Evolutionary conservation across 768 basidiomycete species (phyloP).

Genomic region (Termitomyces sp.): DNA sequence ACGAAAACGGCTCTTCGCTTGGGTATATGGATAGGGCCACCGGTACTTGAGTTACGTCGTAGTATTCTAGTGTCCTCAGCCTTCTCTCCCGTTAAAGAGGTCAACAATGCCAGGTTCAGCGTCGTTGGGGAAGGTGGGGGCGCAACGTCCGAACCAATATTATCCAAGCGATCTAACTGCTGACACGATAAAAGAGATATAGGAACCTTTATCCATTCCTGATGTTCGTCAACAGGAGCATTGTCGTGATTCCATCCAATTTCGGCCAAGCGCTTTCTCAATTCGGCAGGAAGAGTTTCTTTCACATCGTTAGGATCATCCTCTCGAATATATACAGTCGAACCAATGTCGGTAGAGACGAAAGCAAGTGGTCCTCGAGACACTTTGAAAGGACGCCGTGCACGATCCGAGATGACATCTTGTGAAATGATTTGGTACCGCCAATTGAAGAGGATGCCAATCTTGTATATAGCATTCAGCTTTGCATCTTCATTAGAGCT

Average conservation of each 20-base stretch:
- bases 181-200: conserved; percentile 57
- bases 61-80: conserved; percentile 31
- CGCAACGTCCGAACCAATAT: conserved; percentile 18
- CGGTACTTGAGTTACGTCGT: conserved; percentile 52
- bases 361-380: conserved; percentile 70
- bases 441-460: conserved; percentile 57
- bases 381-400: conserved; percentile 63
- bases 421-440: conserved; percentile 66
- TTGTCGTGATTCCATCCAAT: conserved; percentile 72
- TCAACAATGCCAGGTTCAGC: conserved; percentile 23
- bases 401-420: conserved; percentile 51
- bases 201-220: conserved; percentile 57
- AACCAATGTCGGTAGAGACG: conserved; percentile 71
- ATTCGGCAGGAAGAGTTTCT: conserved; percentile 55
- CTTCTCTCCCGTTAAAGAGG: conserved; percentile 12
- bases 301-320: conserved; percentile 45
- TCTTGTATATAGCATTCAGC: conserved; percentile 45
- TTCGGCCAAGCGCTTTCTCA: conserved; percentile 60
- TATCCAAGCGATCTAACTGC: conserved; percentile 48
- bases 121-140: conserved; percentile 20
- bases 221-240: conserved; percentile 44
- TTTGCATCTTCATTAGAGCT: conserved; percentile 47
- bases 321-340: conserved; percentile 47
- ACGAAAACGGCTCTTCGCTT: conserved; percentile 68
- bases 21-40: conserved; percentile 34